Evolutionary conservation across 129 eudicot species (phyloP).

Genomic region (Apium graveolens): DNA sequence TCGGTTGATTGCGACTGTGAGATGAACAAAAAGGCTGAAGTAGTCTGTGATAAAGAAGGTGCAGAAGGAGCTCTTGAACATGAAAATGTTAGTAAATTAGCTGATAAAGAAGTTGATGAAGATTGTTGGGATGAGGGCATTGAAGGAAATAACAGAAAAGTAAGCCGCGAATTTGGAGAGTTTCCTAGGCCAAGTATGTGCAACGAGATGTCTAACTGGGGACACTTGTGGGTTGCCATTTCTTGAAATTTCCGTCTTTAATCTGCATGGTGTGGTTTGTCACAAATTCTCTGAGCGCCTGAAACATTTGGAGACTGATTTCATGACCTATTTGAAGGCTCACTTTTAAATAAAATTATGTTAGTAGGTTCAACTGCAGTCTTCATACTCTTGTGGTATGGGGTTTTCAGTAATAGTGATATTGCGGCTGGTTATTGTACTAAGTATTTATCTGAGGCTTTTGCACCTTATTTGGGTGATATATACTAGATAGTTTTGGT

Average conservation of each 20-base stretch:
- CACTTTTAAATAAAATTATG: neutral
- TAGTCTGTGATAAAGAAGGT: neutral
- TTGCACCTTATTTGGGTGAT: no score
- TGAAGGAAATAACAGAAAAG: constrained; percentile 21
- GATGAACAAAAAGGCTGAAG: neutral
- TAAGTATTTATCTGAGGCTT: neutral
- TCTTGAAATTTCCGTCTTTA: constrained; percentile 20
- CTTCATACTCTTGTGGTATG: neutral
- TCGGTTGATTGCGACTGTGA: constrained; percentile 5
- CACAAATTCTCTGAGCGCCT: neutral
- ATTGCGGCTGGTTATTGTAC: constrained; percentile 26
- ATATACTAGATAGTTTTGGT: no score
- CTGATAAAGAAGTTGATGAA: constrained; percentile 12
- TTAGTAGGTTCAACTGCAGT: neutral
- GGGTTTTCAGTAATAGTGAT: constrained; percentile 7
- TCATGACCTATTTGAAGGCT: neutral
- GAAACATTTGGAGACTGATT: neutral
- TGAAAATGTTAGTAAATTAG: constrained; percentile 11
- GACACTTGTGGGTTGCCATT: constrained; percentile 48
- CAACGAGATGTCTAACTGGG: constrained; percentile 51
- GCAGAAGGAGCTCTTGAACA: constrained; percentile 12
- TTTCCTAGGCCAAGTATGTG: constrained; percentile 35
- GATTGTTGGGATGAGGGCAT: constrained; percentile 19
- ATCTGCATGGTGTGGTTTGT: neutral
- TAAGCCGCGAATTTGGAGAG: constrained; percentile 21